Percentiles rank a stretch among this genome's conserved stretches.
phyloP scores from a whole-genome alignment of 345 rosid genomes.

The Camelina laxa region DNA sequence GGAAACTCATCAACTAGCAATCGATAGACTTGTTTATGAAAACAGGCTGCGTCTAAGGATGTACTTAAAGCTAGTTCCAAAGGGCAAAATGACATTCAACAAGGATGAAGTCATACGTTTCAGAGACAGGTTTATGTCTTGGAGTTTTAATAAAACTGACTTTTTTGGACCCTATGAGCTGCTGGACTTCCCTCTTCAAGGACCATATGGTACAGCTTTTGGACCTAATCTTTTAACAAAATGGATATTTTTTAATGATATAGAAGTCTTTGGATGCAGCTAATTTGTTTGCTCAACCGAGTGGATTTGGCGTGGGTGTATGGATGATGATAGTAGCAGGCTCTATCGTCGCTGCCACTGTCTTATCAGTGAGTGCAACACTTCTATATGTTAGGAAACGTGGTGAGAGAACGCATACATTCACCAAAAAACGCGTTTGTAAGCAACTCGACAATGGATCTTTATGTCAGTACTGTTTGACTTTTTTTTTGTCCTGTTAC shows the following conservation, averaged over 20 bases:
- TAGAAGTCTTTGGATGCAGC: conserved; percentile 18
- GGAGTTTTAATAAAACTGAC: conserved; percentile 57
- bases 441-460: conserved; percentile 41
- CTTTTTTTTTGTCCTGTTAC: background rate
- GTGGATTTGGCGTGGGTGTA: conserved; percentile 48
- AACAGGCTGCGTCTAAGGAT: conserved; percentile 56
- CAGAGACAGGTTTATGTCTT: conserved; percentile 54
- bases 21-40: conserved; percentile 61
- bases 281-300: background rate
- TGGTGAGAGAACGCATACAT: conserved; percentile 34
- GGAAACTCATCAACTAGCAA: conserved; percentile 58
- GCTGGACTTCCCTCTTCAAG: conserved; percentile 74
- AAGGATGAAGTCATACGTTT: conserved; percentile 62
- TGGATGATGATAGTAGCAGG: conserved; percentile 58
- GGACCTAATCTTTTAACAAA: conserved; percentile 5
- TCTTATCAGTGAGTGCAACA: conserved; percentile 48
- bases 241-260: background rate
- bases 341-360: conserved; percentile 52
- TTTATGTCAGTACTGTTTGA: conserved; percentile 3
- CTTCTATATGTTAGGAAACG: conserved; percentile 52
- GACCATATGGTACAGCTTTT: conserved; percentile 63
- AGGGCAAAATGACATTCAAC: conserved; percentile 42
- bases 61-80: conserved; percentile 39
- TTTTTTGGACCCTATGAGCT: conserved; percentile 88
- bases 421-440: conserved; percentile 64